Evolutionary conservation across 1,284 basidiomycete species (phyloP).

Genomic region (Paramarasmius palmivorus): DNA sequence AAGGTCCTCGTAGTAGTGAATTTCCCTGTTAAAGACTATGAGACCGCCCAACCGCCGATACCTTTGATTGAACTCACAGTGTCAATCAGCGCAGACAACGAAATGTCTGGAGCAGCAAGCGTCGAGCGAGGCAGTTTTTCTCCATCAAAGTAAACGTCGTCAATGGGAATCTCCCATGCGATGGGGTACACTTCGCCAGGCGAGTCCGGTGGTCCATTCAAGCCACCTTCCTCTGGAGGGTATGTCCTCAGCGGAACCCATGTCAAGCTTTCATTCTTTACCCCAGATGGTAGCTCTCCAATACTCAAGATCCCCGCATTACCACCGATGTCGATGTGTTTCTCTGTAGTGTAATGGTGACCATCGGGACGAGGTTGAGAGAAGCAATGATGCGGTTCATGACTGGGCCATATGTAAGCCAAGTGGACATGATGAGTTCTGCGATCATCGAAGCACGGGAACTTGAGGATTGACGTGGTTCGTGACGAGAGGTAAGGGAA

Average conservation of each 20-base stretch:
- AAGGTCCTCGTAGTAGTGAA: constrained; percentile 37
- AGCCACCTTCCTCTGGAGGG: constrained; percentile 38
- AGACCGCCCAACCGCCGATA: background rate
- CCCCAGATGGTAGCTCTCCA: constrained; percentile 47
- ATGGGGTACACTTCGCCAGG: constrained; percentile 45
- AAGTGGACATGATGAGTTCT: constrained; percentile 8
- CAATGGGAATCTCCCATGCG: constrained; percentile 60
- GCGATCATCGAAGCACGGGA: background rate
- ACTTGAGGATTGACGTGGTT: too few relatives aligned
- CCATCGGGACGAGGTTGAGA: constrained; percentile 36
- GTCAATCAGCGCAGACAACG: constrained; percentile 39
- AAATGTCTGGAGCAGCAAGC: constrained; percentile 32
- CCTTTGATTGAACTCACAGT: constrained; percentile 38
- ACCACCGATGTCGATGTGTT: constrained; percentile 52
- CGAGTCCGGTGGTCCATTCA: constrained; percentile 41
- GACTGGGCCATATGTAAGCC: constrained; percentile 34
- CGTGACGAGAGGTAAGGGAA: background rate
- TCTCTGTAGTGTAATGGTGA: constrained; percentile 48
- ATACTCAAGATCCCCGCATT: constrained; percentile 50
- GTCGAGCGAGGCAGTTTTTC: constrained; percentile 44
- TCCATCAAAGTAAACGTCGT: constrained; percentile 58
- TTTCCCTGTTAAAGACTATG: constrained; percentile 30
- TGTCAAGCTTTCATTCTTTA: constrained; percentile 41
- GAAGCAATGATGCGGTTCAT: constrained; percentile 38
- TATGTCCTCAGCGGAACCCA: constrained; percentile 55